These are phyloP conservation scores for Curvularia spicifera DNA, from an alignment of 2,329 filamentous ascomycete genomes.

Conservation along the genomic window DNA sequence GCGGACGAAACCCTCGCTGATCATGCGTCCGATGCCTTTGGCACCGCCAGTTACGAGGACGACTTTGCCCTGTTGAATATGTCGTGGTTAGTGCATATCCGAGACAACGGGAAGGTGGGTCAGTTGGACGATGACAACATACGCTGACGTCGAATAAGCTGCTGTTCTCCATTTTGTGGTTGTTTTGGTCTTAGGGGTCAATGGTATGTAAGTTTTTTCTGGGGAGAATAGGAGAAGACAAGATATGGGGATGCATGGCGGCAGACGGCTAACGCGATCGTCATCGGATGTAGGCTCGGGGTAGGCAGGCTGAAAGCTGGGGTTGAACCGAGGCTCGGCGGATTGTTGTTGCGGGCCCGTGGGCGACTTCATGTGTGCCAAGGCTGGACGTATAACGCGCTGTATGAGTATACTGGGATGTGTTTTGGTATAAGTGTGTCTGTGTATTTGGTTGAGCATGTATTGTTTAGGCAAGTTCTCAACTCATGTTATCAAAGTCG, in stretches of 20 bases:
- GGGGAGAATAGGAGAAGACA: not conserved
- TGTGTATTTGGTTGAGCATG: not conserved
- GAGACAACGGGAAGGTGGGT: not conserved
- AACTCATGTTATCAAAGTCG: not conserved
- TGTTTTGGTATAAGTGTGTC: not conserved
- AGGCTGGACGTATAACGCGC: not conserved
- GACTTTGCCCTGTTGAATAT: slow-evolving; percentile 47
- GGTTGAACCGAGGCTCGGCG: slow-evolving; percentile 36
- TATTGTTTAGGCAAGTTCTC: not conserved
- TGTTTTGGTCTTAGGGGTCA: not conserved
- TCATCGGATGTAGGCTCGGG: slow-evolving; percentile 18
- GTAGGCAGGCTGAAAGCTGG: slow-evolving; percentile 22
- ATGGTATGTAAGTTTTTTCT: not conserved
- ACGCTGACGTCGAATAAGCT: slow-evolving; percentile 49
- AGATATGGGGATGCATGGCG: slow-evolving; percentile 11
- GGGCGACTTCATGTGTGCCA: not conserved
- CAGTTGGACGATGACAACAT: not conserved
- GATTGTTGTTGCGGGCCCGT: slow-evolving; percentile 9
- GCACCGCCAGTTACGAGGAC: slow-evolving; percentile 56
- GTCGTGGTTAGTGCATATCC: not conserved
- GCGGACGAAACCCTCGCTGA: slow-evolving; percentile 68
- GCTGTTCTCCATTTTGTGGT: slow-evolving; percentile 42
- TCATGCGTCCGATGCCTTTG: slow-evolving; percentile 71
- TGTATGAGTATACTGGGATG: not conserved
- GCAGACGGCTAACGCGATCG: slow-evolving; percentile 5